Conservation (phyloP, 169 alveolate species). For the Plasmodium adleri region DNA sequence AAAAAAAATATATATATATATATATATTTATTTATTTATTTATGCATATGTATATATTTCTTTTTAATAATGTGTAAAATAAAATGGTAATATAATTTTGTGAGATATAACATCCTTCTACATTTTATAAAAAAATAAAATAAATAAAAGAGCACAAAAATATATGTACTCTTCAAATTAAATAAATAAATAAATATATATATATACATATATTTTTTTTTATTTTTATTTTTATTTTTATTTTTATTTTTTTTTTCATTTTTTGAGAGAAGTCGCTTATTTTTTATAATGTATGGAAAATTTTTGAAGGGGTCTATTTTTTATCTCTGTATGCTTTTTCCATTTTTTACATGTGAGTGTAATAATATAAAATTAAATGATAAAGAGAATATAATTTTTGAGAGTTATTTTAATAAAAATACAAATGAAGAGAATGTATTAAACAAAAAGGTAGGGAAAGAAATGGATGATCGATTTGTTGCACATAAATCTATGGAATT, state of each 20-base stretch:
- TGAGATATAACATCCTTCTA: too few species aligned
- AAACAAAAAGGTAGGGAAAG: neutral
- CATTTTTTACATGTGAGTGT: neutral
- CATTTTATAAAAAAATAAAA: too few species aligned
- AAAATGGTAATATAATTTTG: too few species aligned
- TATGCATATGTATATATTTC: too few species aligned
- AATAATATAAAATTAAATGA: constrained; percentile 19
- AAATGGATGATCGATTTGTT: neutral
- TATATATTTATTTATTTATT: too few species aligned
- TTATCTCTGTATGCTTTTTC: constrained; percentile 12
- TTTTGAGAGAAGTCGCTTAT: neutral
- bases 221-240: neutral
- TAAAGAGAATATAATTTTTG: constrained; percentile 12
- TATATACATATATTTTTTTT: too few species aligned
- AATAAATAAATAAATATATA: too few species aligned
- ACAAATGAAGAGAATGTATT: constrained; percentile 3
- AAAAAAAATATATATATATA: too few species aligned
- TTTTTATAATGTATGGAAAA: constrained; percentile 20
- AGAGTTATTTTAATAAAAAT: neutral
- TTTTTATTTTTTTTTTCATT: neutral
- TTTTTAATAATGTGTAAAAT: too few species aligned
- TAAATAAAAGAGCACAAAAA: too few species aligned
- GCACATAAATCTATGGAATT: neutral
- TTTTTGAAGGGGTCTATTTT: constrained; percentile 11
- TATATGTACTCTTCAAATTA: too few species aligned